These are phyloP conservation scores for Phytopythium sindhum DNA, from an alignment of 352 stramenopile genomes.

Conservation along the genomic window DNA sequence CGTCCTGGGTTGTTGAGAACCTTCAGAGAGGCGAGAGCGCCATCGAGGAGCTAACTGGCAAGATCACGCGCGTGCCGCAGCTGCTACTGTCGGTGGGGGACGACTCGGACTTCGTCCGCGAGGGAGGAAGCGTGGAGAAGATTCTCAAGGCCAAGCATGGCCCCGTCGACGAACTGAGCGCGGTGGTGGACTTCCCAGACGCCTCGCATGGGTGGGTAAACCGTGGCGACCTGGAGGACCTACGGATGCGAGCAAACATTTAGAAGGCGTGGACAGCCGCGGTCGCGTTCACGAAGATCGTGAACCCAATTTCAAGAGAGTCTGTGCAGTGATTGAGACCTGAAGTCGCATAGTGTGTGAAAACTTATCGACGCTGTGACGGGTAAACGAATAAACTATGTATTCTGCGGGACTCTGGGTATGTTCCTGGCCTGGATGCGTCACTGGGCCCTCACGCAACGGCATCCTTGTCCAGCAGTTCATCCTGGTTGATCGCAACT, in stretches of 20 bases:
- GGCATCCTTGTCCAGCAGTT: slow-evolving; percentile 13
- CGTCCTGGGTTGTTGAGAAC: slow-evolving; percentile 31
- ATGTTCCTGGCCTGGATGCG: too few relatives aligned
- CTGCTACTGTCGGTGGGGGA: too few relatives aligned
- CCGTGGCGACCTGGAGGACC: slow-evolving; percentile 35
- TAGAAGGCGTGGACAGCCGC: slow-evolving; percentile 26
- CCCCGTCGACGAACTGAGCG: slow-evolving; percentile 10
- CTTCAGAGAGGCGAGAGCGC: slow-evolving; percentile 18
- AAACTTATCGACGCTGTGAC: too few relatives aligned
- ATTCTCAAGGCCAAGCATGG: slow-evolving; percentile 12
- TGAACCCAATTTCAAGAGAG: slow-evolving; percentile 3
- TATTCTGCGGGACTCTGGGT: too few relatives aligned
- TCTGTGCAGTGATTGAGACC: too few relatives aligned
- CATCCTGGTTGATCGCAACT: slow-evolving; percentile 8
- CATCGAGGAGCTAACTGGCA: slow-evolving; percentile 25
- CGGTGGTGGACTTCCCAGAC: slow-evolving; percentile 29
- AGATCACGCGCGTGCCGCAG: slow-evolving; percentile 14
- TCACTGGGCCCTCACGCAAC: too few relatives aligned
- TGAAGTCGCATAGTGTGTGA: too few relatives aligned
- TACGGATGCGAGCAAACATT: slow-evolving; percentile 16
- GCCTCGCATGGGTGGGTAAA: slow-evolving; percentile 45
- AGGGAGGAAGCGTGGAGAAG: too few relatives aligned
- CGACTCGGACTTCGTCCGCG: too few relatives aligned
- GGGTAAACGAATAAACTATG: background rate
- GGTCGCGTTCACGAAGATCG: slow-evolving; percentile 16